Percentiles rank a stretch among this genome's conserved stretches.
phyloP scores from a whole-genome alignment of 495 filamentous ascomycete species.

The Astrothelium subdiscretum region DNA sequence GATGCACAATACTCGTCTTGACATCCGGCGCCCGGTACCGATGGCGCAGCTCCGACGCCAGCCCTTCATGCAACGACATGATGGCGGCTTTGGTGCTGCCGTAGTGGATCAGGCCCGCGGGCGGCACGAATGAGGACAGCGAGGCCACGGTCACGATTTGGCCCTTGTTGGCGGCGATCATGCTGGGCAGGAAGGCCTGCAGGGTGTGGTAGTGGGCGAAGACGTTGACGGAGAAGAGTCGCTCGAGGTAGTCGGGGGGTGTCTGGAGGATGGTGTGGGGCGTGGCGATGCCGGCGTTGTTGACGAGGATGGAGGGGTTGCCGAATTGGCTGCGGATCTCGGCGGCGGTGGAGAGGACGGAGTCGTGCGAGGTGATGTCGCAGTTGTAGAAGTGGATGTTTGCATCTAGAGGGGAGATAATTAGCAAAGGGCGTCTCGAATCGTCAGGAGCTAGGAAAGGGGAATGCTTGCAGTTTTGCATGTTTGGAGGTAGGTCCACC shows the following conservation, averaged over 20 bases:
- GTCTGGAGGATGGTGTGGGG: slow-evolving; percentile 38
- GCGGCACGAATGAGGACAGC: slow-evolving; percentile 41
- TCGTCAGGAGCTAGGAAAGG: neutral
- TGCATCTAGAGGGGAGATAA: slow-evolving; percentile 1
- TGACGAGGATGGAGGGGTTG: slow-evolving; percentile 44
- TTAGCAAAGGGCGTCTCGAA: neutral
- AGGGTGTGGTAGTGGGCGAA: slow-evolving; percentile 46
- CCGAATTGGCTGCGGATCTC: slow-evolving; percentile 37
- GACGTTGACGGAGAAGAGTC: slow-evolving; percentile 49
- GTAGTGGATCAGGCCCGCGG: slow-evolving; percentile 43
- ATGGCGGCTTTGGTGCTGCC: slow-evolving; percentile 45
- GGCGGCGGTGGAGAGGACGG: slow-evolving; percentile 34
- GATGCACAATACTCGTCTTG: slow-evolving; percentile 27
- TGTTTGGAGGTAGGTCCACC: slow-evolving; percentile 23
- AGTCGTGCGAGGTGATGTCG: slow-evolving; percentile 41
- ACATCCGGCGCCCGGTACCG: slow-evolving; percentile 24
- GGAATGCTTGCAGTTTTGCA: slow-evolving; percentile 13
- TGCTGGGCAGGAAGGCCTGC: slow-evolving; percentile 49
- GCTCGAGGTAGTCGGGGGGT: slow-evolving; percentile 34
- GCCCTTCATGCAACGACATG: slow-evolving; percentile 40
- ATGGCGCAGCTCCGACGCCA: slow-evolving; percentile 24
- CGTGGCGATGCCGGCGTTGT: slow-evolving; percentile 48
- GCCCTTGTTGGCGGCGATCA: slow-evolving; percentile 48
- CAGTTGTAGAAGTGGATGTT: slow-evolving; percentile 37
- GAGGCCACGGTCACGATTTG: slow-evolving; percentile 47